Evolutionary conservation across 768 basidiomycete species (phyloP).

Genomic region (Mycena rosella): DNA sequence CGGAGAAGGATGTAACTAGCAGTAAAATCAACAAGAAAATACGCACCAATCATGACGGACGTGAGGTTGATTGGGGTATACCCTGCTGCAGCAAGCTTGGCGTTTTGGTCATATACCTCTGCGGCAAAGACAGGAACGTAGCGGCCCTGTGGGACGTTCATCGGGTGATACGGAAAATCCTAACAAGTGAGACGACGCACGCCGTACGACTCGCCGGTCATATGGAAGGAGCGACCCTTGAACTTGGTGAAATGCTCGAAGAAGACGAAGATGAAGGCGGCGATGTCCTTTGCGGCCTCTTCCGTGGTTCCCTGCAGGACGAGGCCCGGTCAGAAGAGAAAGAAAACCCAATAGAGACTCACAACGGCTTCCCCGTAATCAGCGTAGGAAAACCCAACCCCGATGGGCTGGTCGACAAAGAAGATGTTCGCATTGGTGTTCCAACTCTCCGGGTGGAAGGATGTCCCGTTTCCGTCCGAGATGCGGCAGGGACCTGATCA

Average conservation of each 20-base stretch:
- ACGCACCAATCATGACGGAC: slow-evolving; percentile 61
- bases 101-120: slow-evolving; percentile 63
- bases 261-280: slow-evolving; percentile 78
- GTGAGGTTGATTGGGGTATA: slow-evolving; percentile 62
- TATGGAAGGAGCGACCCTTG: slow-evolving; percentile 74
- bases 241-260: slow-evolving; percentile 81
- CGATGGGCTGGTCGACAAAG: slow-evolving; percentile 73
- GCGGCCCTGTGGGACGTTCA: slow-evolving; percentile 52
- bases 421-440: slow-evolving; percentile 75
- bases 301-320: slow-evolving; percentile 8
- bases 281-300: slow-evolving; percentile 62
- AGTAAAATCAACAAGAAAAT: slow-evolving; percentile 12
- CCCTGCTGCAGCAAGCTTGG: slow-evolving; percentile 52
- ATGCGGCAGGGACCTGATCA: slow-evolving; percentile 83
- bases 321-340: neutral
- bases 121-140: slow-evolving; percentile 66
- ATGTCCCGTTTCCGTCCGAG: slow-evolving; percentile 60
- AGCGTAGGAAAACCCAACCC: slow-evolving; percentile 74
- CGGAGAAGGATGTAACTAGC: neutral
- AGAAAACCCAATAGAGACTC: neutral
- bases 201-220: slow-evolving; percentile 70
- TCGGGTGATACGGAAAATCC: neutral
- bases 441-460: slow-evolving; percentile 73
- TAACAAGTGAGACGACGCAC: slow-evolving; percentile 43
- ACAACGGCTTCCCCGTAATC: slow-evolving; percentile 71